Evolutionary conservation across 202 grass and related monocot species (phyloP), one percentile per base, ranked within the genome.

Genomic region (Bolboschoenoplectus hybrid): DNA sequence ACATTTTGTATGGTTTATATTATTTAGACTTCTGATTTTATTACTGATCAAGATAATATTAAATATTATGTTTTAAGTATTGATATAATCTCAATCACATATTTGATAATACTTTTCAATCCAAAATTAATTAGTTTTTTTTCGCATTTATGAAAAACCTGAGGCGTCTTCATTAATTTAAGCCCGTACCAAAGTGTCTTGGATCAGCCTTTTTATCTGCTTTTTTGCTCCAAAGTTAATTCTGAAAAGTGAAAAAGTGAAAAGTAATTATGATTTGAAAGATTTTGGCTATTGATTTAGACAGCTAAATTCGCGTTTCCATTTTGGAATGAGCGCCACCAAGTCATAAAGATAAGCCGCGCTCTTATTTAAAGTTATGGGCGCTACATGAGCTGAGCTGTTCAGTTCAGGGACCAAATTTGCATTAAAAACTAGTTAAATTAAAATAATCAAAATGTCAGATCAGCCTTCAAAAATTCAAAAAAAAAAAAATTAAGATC

Each of bases 261-360:
- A 83, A 68, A 67, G 65, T 69, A 83, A 69, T n/a, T 69, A 45
- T 55, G 81, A 34, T 52, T 52, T 83, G 45, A 66, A 63, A 32
- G 80, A 66, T 66, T 9, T 53, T 34, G 7, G 1, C 43, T 64
- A 2, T 64, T 82, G 80, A 82, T 82, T 50, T 82, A 34, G 80
- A 83, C 63, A 67, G 19, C 5, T 67, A 83, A 83, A 67, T 83
- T 83, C 46, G 81, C 63, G 63, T 83, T 83, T 50, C 19, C 61
- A 50, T 51, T 83, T 83, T 83, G 81, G 44, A 67, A 83, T 36
- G 45, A 40, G 61, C 44, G 60, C 63, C 61, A n/a, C 9, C 13
- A 82, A 7, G 43, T 61, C 5, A 81, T 41, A 43, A 40, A 46
- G 79, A 63, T 26, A 63, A 9, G 43, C 6, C 41, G 17, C 13